Evolutionary conservation across 768 basidiomycete genomes (phyloP).

Genomic region (Lactifluus subvellereus): DNA sequence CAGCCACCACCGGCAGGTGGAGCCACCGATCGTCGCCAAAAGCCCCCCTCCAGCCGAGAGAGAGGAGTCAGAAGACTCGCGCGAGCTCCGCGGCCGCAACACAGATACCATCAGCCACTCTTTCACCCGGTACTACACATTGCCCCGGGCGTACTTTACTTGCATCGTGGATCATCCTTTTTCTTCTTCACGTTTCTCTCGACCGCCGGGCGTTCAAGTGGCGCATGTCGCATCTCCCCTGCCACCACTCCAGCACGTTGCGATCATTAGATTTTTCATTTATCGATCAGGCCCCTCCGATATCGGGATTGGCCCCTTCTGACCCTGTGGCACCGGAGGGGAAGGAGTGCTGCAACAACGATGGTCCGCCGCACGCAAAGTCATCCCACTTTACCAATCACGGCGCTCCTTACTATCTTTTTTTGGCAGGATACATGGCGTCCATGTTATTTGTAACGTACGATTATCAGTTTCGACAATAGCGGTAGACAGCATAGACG

Average conservation of each 20-base stretch:
- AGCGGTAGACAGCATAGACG: conserved; percentile 6
- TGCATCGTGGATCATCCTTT: not conserved
- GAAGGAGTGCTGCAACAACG: not conserved
- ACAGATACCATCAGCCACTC: no score
- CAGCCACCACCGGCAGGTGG: no score
- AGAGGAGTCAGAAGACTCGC: no score
- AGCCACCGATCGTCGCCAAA: no score
- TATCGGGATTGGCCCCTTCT: not conserved
- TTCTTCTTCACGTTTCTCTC: not conserved
- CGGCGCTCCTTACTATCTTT: not conserved
- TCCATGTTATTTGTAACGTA: conserved; percentile 14
- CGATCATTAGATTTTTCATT: not conserved
- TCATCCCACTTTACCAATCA: not conserved
- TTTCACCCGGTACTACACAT: no score
- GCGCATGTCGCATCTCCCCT: not conserved
- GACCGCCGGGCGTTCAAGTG: not conserved
- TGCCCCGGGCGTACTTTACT: no score
- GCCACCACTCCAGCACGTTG: conserved; percentile 20
- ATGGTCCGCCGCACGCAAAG: not conserved
- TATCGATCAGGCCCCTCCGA: conserved; percentile 1
- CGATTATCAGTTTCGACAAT: conserved; percentile 9
- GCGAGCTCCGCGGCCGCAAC: no score
- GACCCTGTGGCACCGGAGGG: not conserved
- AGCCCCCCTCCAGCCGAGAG: no score
- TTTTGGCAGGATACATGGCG: not conserved